A percentile compares a stretch with the other conserved stretches of the same genome.
These are phyloP conservation scores for Chondrus crispus DNA, from an alignment of 23 red algal genomes.

Conservation along the genomic window DNA sequence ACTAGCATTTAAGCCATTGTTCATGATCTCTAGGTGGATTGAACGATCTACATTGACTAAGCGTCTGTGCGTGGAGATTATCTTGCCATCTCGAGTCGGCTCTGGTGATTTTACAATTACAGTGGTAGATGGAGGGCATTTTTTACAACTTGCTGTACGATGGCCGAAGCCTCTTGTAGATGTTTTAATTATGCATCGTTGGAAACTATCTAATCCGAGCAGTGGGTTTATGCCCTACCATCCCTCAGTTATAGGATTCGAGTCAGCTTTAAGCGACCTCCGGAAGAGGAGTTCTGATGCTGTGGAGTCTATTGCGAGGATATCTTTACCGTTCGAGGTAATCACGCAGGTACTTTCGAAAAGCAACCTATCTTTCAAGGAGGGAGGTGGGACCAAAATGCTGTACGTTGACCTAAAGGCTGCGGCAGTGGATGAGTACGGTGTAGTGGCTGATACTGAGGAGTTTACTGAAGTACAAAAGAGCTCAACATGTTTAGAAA, in stretches of 20 bases:
- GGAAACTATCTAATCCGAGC: neutral
- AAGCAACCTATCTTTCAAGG: neutral
- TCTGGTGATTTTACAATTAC: neutral
- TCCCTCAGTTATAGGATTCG: neutral
- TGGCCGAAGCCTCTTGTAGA: neutral
- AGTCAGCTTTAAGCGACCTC: neutral
- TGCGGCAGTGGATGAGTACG: neutral
- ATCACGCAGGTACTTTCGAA: neutral
- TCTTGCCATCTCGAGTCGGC: neutral
- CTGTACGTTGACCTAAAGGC: neutral
- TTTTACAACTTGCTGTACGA: neutral
- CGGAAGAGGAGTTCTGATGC: neutral
- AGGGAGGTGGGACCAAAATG: neutral
- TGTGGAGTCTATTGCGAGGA: neutral
- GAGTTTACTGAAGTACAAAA: too few species aligned
- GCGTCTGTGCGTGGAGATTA: neutral
- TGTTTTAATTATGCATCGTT: neutral
- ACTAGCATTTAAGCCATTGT: neutral
- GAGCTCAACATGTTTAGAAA: too few species aligned
- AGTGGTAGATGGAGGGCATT: neutral
- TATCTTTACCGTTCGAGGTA: neutral
- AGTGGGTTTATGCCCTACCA: neutral
- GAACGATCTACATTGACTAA: neutral
- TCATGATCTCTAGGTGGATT: constrained; percentile 2
- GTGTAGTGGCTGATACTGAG: too few species aligned